Conservation (phyloP, 805 yeast species). For the Metschnikowia corniflorae region DNA sequence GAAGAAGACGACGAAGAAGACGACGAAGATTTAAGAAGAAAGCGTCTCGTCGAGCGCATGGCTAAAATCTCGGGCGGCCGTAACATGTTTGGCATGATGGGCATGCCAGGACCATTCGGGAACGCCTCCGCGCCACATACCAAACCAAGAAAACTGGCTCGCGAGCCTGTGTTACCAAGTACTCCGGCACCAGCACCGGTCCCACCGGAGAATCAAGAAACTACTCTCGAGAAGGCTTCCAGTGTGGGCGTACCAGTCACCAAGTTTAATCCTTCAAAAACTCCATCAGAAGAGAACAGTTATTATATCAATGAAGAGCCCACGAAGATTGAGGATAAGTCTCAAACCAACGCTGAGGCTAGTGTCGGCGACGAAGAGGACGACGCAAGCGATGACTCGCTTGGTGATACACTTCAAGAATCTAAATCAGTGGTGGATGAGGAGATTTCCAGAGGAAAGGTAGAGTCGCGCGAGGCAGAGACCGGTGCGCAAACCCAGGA, state of each 20-base stretch:
- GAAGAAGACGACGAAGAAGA: slow-evolving; percentile 54
- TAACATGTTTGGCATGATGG: slow-evolving; percentile 75
- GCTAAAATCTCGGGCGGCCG: slow-evolving; percentile 91
- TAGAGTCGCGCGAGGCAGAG: not conserved
- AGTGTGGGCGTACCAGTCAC: slow-evolving; percentile 12
- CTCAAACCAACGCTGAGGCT: not conserved
- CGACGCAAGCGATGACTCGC: slow-evolving; percentile 17
- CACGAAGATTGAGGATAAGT: too few relatives aligned
- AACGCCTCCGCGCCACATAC: slow-evolving; percentile 15
- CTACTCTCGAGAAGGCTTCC: slow-evolving; percentile 3
- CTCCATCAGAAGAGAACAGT: not conserved
- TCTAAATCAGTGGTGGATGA: too few relatives aligned
- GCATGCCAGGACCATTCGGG: slow-evolving; percentile 44
- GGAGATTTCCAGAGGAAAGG: not conserved
- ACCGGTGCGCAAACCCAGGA: slow-evolving; percentile 6
- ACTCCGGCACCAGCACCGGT: too few relatives aligned
- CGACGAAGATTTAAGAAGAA: slow-evolving; percentile 70
- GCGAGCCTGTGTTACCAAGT: slow-evolving; percentile 9
- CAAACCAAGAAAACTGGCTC: slow-evolving; percentile 12
- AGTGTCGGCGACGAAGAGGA: slow-evolving; percentile 18
- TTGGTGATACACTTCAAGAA: too few relatives aligned
- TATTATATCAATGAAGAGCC: too few relatives aligned
- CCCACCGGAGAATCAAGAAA: not conserved
- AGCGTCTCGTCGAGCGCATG: slow-evolving; percentile 85
- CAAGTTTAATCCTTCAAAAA: slow-evolving; percentile 5